Percentiles rank a stretch among this genome's conserved stretches.
phyloP scores from a whole-genome alignment of 2,329 filamentous ascomycete species.

The Cryphonectria japonica region DNA sequence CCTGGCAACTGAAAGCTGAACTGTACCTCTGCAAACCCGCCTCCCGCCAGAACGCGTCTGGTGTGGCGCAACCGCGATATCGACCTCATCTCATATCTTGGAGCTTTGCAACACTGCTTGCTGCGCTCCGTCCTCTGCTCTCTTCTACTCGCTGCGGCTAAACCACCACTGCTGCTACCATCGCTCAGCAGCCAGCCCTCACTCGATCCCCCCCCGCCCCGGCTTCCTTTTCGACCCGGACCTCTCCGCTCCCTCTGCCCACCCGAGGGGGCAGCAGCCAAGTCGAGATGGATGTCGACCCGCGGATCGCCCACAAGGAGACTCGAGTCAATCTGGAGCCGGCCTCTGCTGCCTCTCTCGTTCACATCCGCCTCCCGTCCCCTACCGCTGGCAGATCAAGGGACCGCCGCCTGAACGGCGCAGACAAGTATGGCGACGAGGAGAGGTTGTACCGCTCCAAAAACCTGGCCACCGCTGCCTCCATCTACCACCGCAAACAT shows the following conservation, averaged over 20 bases:
- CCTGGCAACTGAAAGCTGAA: constrained; percentile 16
- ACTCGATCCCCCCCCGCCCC: neutral
- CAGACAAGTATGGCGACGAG: constrained; percentile 58
- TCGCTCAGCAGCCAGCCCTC: neutral
- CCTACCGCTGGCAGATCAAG: constrained; percentile 35
- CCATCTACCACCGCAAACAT: constrained; percentile 81
- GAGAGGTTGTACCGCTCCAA: constrained; percentile 74
- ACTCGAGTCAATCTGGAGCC: constrained; percentile 82
- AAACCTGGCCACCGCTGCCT: constrained; percentile 76
- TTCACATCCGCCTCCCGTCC: constrained; percentile 70
- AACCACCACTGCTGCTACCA: neutral
- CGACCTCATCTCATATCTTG: neutral
- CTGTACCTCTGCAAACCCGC: neutral
- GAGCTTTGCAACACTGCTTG: constrained; percentile 9
- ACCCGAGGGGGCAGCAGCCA: constrained; percentile 26
- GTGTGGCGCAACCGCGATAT: constrained; percentile 19
- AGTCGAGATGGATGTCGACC: constrained; percentile 68
- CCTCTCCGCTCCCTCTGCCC: neutral
- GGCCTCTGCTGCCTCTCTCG: constrained; percentile 67
- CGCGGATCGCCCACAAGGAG: constrained; percentile 79
- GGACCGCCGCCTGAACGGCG: constrained; percentile 42
- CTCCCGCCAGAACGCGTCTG: constrained; percentile 20
- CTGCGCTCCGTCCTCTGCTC: neutral
- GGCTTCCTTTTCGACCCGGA: constrained; percentile 13
- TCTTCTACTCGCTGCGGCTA: neutral